Base-by-base conservation (phyloP, 176 grass and related monocot genomes). In the Bromus sterilis region DNA sequence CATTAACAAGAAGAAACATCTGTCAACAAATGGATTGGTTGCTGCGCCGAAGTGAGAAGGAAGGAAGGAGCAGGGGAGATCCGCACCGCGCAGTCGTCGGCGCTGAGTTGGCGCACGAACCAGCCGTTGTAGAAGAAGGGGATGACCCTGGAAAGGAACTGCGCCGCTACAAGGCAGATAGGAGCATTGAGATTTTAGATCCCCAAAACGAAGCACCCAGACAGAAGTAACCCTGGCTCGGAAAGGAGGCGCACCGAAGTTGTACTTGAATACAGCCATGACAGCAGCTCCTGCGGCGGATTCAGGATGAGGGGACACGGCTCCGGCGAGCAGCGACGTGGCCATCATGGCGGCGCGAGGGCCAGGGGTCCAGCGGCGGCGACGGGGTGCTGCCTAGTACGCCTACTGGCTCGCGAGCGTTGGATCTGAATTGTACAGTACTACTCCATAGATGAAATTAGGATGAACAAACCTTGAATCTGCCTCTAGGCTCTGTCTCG, bases 81-180 rank as follows among this genome's bases (percentile, higher is more conserved):
- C 66, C 85, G 33, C 75, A 94, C 96, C 13, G 96, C 96, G 33
- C 92, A 91, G 63, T 93, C 93, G 18, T 90, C 86, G 49, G 77
- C 86, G 72, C 55, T 84, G 66, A 99, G 96, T 39, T 95, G 89
- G 66, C 96, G 94, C 85, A 99, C 90, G 71, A 95, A 95, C 96
- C 93, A 99, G 28, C 85, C 70, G 78, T 99, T 99, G 86, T 90
- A 99, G 11, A 99, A 31, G 86, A 99, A 99, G 2, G 93, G 96
- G 69, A 95, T 89, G 28, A 79, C 42, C 64, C 93, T 93, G n/a
- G 96, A 93, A 37, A 99, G 77, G 70, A 99, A 88, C 82, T 99
- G 96, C 9, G 96, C 94, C 61, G 96, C 96, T 95, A 80, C 64
- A 86, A 81, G 41, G 79, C 14, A 58, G 16, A 66, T 31, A 23